Evolutionary conservation across 2,329 filamentous ascomycete species (phyloP), one percentile per base, ranked within the genome.

Genomic region (Ceratocystis colombiana): DNA sequence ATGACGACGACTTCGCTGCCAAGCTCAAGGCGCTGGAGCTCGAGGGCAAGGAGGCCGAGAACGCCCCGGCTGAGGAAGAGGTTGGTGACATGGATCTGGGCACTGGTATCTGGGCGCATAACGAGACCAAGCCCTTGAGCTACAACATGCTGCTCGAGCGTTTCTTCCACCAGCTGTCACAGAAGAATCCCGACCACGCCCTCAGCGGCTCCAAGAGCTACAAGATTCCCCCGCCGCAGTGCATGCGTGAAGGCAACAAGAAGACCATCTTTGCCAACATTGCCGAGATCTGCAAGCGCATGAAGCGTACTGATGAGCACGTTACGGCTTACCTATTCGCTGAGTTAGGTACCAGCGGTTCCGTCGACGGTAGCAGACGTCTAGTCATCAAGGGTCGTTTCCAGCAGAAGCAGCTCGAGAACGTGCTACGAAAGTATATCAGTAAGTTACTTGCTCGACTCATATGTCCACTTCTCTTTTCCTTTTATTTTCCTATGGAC

Each of bases 221-320:
- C 86, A 97, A 97, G 86, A 99, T 99, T 72, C 94, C 94, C 64
- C 94, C 94, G 64, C 94, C 94, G 63, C 94, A 99, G 81, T 97
- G 94, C 80, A 86, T 97, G 75, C 92, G 94, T 80, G 94, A 99
- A 91, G 94, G 94, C 76, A 99, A 99, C 86, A 95, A 96, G 85
- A 96, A 96, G 87, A 99, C 94, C 69, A 96, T 99, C 74, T 99
- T 99, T 74, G 94, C 93, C 81, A 99, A 99, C 81, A 94, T 99
- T 74, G 86, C 90, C 76, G 94, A 99, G 76, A 97, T 99, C 74
- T 96, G 91, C 84, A 96, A 96, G 84, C 87, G 93, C 73, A 97
- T 99, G 92, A 99, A 99, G 87, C 86, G 94, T 77, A 92, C 89
- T 70, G 93, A 97, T 75, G 94, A 99, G 79, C 94, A 96, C 80